Conservation (phyloP, 305 asterid species). For the Fraxinus sp. region DNA sequence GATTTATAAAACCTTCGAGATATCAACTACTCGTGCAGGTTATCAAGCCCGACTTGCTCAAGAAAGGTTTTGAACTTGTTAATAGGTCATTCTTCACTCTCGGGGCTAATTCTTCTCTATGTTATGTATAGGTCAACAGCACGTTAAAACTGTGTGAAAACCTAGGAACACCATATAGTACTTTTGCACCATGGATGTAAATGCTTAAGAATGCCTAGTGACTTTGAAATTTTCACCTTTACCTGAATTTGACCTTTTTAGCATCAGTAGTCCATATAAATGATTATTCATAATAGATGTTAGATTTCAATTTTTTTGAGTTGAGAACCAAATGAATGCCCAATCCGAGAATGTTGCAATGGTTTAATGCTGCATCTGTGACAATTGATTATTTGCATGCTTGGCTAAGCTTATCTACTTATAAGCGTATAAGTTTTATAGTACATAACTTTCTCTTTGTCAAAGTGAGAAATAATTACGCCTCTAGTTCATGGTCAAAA, state of each 20-base stretch:
- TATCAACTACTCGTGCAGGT: constrained; percentile 46
- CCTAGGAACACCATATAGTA: not conserved
- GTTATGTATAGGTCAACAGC: not conserved
- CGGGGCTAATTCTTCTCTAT: not conserved
- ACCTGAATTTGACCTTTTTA: not conserved
- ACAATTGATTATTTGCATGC: not conserved
- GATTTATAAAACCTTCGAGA: not conserved
- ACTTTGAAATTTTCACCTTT: not conserved
- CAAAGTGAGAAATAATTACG: not conserved
- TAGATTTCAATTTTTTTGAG: not conserved
- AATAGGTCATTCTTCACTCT: constrained; percentile 46
- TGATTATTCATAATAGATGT: not conserved
- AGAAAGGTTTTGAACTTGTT: constrained; percentile 84
- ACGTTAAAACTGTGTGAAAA: not conserved
- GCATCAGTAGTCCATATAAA: not conserved
- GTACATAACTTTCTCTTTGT: not conserved
- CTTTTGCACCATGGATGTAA: not conserved
- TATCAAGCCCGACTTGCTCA: constrained; percentile 81
- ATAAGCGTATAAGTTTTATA: not conserved
- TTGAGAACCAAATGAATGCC: not conserved
- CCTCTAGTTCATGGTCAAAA: not conserved
- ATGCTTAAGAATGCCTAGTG: not conserved
- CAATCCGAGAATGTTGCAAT: not conserved
- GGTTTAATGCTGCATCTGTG: not conserved
- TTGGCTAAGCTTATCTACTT: not conserved